These are phyloP conservation scores for Saccharum hybrid DNA, from an alignment of 202 grass and related monocot genomes.

Conservation along the genomic window DNA sequence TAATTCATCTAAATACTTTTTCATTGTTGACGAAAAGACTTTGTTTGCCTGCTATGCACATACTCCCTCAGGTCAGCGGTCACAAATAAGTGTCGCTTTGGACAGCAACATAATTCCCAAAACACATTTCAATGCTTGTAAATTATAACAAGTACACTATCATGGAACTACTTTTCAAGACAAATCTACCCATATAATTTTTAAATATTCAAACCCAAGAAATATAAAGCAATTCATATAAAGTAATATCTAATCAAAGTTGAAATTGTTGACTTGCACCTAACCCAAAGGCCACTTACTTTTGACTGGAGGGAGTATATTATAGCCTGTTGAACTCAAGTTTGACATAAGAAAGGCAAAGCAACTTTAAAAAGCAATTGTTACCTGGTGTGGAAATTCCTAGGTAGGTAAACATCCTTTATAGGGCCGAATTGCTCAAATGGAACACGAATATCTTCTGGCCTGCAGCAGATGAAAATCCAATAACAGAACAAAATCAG, in stretches of 20 bases:
- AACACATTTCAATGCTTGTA: background rate
- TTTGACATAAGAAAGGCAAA: background rate
- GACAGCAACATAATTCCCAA: background rate
- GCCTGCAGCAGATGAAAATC: slow-evolving; percentile 50
- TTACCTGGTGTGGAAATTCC: slow-evolving; percentile 83
- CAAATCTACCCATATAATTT: background rate
- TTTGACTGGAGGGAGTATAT: background rate
- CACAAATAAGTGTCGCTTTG: background rate
- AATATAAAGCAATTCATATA: background rate
- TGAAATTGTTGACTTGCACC: background rate
- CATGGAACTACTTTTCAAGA: background rate
- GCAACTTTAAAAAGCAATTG: background rate
- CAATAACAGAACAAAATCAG: slow-evolving; percentile 17
- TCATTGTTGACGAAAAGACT: background rate
- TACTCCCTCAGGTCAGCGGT: background rate
- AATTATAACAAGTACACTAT: background rate
- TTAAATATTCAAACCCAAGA: background rate
- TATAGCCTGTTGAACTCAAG: background rate
- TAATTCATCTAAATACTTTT: background rate
- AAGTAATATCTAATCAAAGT: background rate
- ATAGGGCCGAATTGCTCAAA: slow-evolving; percentile 84
- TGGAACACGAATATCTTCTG: slow-evolving; percentile 61
- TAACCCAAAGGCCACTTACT: background rate
- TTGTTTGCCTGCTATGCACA: background rate
- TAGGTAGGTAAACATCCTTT: slow-evolving; percentile 83